Conservation (phyloP, 2,329 filamentous ascomycete genomes). For the Daldinia eschscholtzii region DNA sequence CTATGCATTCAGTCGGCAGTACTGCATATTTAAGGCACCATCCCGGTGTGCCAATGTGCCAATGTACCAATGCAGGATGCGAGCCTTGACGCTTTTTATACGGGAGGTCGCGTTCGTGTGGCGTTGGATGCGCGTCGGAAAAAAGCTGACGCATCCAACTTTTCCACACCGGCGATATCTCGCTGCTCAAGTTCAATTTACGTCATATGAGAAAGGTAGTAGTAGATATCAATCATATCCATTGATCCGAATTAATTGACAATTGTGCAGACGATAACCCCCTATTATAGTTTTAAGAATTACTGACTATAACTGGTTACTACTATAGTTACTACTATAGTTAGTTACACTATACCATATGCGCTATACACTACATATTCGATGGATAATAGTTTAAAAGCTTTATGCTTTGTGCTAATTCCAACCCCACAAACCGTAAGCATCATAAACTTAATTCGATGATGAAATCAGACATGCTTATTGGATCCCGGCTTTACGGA, state of each 20-base stretch:
- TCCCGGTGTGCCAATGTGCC: not conserved
- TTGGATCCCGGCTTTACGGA: slow-evolving; percentile 33
- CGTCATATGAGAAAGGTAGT: slow-evolving; percentile 4
- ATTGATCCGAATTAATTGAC: slow-evolving; percentile 16
- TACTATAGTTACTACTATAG: not conserved
- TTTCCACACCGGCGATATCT: slow-evolving; percentile 2
- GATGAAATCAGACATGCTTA: slow-evolving; percentile 21
- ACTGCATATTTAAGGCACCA: slow-evolving; percentile 15
- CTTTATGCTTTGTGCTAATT: slow-evolving; percentile 2
- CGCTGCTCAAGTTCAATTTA: not conserved
- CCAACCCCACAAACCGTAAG: not conserved
- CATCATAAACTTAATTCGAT: slow-evolving; percentile 26
- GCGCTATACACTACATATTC: too few relatives aligned
- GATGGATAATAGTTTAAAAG: not conserved
- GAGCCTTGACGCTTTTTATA: slow-evolving; percentile 14
- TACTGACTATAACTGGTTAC: not conserved
- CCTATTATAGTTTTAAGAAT: not conserved
- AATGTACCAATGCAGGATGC: slow-evolving; percentile 4
- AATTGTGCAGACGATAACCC: not conserved
- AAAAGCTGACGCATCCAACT: slow-evolving; percentile 18
- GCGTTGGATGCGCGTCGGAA: slow-evolving; percentile 26
- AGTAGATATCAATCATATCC: slow-evolving; percentile 21
- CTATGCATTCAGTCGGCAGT: slow-evolving; percentile 17
- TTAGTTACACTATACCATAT: not conserved
- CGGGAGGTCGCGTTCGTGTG: slow-evolving; percentile 12